Evolutionary conservation across 192 early-diverging fungal genomes (phyloP).

Genomic region (Backusella macrospora): DNA sequence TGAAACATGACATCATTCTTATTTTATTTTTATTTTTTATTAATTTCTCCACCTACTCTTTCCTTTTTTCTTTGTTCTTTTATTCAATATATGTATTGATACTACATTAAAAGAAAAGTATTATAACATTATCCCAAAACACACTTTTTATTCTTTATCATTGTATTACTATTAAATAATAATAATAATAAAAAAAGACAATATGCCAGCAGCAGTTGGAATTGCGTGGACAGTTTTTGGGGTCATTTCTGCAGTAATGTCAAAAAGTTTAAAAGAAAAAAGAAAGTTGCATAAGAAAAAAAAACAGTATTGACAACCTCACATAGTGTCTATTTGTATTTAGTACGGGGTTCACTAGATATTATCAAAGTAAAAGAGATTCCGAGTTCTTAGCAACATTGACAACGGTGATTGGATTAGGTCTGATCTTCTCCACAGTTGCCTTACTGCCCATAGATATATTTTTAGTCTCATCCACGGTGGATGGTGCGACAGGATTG

Average conservation of each 20-base stretch:
- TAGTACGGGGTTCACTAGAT: conserved; percentile 46
- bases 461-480: conserved; percentile 57
- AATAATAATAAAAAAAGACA: not conserved
- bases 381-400: conserved; percentile 47
- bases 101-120: not conserved
- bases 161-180: not conserved
- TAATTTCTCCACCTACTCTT: not conserved
- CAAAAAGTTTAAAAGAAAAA: not conserved
- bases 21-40: not conserved
- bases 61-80: not conserved
- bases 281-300: not conserved
- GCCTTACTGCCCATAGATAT: conserved; percentile 58
- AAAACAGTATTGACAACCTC: conserved; percentile 1
- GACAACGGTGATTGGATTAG: conserved; percentile 43
- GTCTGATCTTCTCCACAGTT: conserved; percentile 45
- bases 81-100: not conserved
- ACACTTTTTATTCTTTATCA: not conserved
- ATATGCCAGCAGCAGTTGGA: conserved; percentile 38
- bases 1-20: conserved; percentile 16
- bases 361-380: conserved; percentile 49
- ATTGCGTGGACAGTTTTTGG: conserved; percentile 52
- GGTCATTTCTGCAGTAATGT: conserved; percentile 30
- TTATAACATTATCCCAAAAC: not conserved
- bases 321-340: conserved; percentile 43
- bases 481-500: conserved; percentile 53